phyloP scores from a whole-genome alignment of 768 basidiomycete genomes.

The Mycena alexandri region DNA sequence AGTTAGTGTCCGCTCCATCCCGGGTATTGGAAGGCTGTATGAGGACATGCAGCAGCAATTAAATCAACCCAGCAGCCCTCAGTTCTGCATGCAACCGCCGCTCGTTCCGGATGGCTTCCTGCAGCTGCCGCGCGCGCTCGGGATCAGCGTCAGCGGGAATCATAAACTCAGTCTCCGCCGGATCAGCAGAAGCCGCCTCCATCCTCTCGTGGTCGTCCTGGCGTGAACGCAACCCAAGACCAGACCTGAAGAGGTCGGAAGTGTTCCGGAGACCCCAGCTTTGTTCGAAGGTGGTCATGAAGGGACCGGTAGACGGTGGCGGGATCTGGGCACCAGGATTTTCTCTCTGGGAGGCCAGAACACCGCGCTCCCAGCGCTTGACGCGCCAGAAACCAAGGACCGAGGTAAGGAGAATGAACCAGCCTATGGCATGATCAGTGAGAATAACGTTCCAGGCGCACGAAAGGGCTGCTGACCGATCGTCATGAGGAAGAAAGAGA shows the following conservation, averaged over 20 bases:
- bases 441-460: background rate
- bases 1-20: slow-evolving; percentile 13
- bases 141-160: slow-evolving; percentile 58
- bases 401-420: slow-evolving; percentile 93
- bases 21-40: background rate
- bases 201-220: slow-evolving; percentile 37
- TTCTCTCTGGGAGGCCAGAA: slow-evolving; percentile 69
- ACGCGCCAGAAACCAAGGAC: slow-evolving; percentile 91
- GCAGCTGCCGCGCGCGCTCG: slow-evolving; percentile 56
- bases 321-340: slow-evolving; percentile 42
- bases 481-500: slow-evolving; percentile 96
- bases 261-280: slow-evolving; percentile 55
- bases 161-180: slow-evolving; percentile 52
- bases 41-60: slow-evolving; percentile 32
- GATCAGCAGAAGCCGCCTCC: slow-evolving; percentile 45
- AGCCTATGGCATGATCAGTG: slow-evolving; percentile 58
- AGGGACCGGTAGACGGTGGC: slow-evolving; percentile 37
- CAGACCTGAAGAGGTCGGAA: slow-evolving; percentile 57
- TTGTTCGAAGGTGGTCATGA: slow-evolving; percentile 55
- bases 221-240: slow-evolving; percentile 56
- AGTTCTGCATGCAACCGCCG: slow-evolving; percentile 70
- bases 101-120: slow-evolving; percentile 65
- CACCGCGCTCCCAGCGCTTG: slow-evolving; percentile 88
- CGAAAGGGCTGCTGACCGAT: slow-evolving; percentile 65
- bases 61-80: slow-evolving; percentile 75